Percentiles rank a stretch among this genome's conserved stretches.
These are phyloP conservation scores for Thalia dealbata DNA, from an alignment of 176 grass and related monocot species.

Conservation along the genomic window DNA sequence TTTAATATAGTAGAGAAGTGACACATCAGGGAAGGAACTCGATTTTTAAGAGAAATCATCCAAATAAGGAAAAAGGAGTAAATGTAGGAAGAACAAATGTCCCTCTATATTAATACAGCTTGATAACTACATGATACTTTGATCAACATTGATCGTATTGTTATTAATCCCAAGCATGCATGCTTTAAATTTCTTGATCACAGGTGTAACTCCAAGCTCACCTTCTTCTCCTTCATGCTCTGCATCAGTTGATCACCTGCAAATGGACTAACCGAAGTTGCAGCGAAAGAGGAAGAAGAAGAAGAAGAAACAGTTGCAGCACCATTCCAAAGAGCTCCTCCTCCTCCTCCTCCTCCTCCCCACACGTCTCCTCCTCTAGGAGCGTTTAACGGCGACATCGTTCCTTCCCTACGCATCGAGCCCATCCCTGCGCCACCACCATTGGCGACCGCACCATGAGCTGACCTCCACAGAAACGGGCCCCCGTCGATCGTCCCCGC, in stretches of 20 bases:
- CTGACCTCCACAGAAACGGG: slow-evolving; percentile 47
- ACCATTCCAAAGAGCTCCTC: neutral
- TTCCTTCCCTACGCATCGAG: neutral
- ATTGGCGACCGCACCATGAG: slow-evolving; percentile 12
- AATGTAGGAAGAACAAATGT: too few relatives aligned
- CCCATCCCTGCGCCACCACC: slow-evolving; percentile 30
- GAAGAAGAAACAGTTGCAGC: slow-evolving; percentile 8
- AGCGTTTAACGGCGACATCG: slow-evolving; percentile 14
- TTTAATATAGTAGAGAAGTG: too few relatives aligned
- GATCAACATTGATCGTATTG: too few relatives aligned
- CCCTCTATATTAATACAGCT: too few relatives aligned
- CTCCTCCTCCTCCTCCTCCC: neutral
- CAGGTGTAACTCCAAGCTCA: slow-evolving; percentile 97
- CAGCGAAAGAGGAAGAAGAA: slow-evolving; percentile 18
- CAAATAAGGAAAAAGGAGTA: too few relatives aligned
- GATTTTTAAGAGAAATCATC: too few relatives aligned
- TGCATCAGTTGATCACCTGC: neutral
- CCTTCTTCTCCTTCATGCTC: slow-evolving; percentile 36
- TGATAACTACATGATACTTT: too few relatives aligned
- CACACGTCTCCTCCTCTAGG: slow-evolving; percentile 12
- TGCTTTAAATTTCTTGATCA: slow-evolving; percentile 22
- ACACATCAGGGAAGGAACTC: too few relatives aligned
- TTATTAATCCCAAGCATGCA: too few relatives aligned
- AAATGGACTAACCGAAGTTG: slow-evolving; percentile 47
- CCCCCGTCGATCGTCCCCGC: slow-evolving; percentile 60